These are phyloP conservation scores for Pichia sp. DNA, from an alignment of 1,139 yeast genomes.

Conservation along the genomic window DNA sequence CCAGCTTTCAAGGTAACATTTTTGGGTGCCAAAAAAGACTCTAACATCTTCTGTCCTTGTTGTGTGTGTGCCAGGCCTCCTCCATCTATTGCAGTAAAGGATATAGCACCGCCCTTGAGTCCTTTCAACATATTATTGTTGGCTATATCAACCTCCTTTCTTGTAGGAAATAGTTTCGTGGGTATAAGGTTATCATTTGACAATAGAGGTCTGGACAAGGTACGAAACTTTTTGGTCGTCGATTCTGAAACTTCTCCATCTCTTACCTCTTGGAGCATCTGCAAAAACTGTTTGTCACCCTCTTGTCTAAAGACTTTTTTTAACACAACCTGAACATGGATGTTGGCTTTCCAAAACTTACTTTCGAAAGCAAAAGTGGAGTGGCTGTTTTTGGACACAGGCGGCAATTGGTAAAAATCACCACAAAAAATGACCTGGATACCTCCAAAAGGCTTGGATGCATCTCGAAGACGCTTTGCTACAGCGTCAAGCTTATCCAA, in stretches of 20 bases:
- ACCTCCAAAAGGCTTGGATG: conserved; percentile 72
- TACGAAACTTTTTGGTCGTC: conserved; percentile 52
- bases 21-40: conserved; percentile 71
- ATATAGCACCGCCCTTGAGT: conserved; percentile 46
- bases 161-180: conserved; percentile 80
- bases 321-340: conserved; percentile 63
- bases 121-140: conserved; percentile 52
- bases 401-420: conserved; percentile 89
- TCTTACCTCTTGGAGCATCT: conserved; percentile 86
- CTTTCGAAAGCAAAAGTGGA: conserved; percentile 75
- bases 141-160: conserved; percentile 79
- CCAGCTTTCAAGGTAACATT: conserved; percentile 63
- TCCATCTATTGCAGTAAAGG: conserved; percentile 57
- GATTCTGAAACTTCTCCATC: conserved; percentile 58
- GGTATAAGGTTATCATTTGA: conserved; percentile 73
- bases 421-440: conserved; percentile 83
- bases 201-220: conserved; percentile 51
- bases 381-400: conserved; percentile 48
- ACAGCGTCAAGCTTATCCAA: conserved; percentile 66
- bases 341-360: conserved; percentile 61
- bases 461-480: conserved; percentile 53
- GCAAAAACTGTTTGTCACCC: conserved; percentile 71
- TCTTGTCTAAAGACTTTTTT: conserved; percentile 84
- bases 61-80: conserved; percentile 50
- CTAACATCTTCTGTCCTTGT: conserved; percentile 42